Evolutionary conservation across 768 basidiomycete species (phyloP).

Genomic region (Mycena sanguinolenta): DNA sequence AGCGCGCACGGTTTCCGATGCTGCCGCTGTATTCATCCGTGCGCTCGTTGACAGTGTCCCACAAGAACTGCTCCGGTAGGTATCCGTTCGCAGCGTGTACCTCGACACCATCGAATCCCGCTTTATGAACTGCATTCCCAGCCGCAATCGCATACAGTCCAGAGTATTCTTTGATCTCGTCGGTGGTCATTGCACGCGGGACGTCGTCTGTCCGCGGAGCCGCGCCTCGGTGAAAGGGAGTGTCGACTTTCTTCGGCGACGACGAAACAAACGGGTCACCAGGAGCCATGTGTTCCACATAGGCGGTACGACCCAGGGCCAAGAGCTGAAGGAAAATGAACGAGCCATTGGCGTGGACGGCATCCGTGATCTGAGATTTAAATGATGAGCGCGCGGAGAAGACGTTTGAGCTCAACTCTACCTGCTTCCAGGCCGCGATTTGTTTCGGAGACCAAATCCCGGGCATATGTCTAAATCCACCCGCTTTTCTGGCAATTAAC

Average conservation of each 20-base stretch:
- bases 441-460: slow-evolving; percentile 77
- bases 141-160: slow-evolving; percentile 67
- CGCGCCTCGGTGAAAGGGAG: slow-evolving; percentile 37
- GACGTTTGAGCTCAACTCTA: not conserved
- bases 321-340: slow-evolving; percentile 70
- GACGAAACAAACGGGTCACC: slow-evolving; percentile 50
- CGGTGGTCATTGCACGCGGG: slow-evolving; percentile 59
- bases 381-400: not conserved
- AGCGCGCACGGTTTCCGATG: slow-evolving; percentile 70
- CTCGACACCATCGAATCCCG: slow-evolving; percentile 79
- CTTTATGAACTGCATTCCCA: slow-evolving; percentile 63
- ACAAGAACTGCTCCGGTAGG: slow-evolving; percentile 74
- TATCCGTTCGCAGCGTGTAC: slow-evolving; percentile 62
- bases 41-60: slow-evolving; percentile 65
- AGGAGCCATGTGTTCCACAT: slow-evolving; percentile 48
- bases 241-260: slow-evolving; percentile 48
- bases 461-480: slow-evolving; percentile 64
- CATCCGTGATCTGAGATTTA: slow-evolving; percentile 64
- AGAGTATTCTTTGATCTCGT: slow-evolving; percentile 65
- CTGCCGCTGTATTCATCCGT: slow-evolving; percentile 79
- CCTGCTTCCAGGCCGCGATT: slow-evolving; percentile 66
- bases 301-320: slow-evolving; percentile 64
- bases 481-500: slow-evolving; percentile 62
- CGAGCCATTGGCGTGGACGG: slow-evolving; percentile 64
- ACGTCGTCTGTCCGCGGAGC: slow-evolving; percentile 30